Evolutionary conservation across 2,329 filamentous ascomycete genomes (phyloP), one percentile per base, ranked within the genome.

Genomic region (Sporothrix brunneoviolacea): DNA sequence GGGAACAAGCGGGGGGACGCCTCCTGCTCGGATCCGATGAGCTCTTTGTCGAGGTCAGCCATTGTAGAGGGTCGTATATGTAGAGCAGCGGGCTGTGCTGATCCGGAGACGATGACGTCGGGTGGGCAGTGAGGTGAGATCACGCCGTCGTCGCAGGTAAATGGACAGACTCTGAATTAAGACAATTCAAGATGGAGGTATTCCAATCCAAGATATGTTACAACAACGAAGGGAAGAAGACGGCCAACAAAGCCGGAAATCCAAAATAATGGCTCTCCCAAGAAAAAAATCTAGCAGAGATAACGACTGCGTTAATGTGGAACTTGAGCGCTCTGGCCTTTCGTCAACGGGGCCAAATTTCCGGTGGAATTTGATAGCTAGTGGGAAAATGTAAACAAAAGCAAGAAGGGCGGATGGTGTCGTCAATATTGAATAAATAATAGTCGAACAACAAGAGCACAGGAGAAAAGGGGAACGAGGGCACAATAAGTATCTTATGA

Each of bases 1-100:
- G 53, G 48, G 45, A 56, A 57, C 65, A 80, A 57, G 61, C 28
- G 10, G 47, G 54, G 49, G 38, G 59, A 56, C 64, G 80, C 80
- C 57, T 76, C 75, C 52, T 64, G 67, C 66, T 85, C 82, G 37
- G 76, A 76, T 30, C 65, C 68, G 55, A 69, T 64, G 59, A 84
- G 64, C 55, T 76, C 72, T 53, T 69, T 70, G 62, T 84, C 80
- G 58, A 79, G 68, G 54, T 70, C 68, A 62, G 82, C 70, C 67
- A 76, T 53, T 67, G 71, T 70, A 52, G 57, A 59, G 51, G 48
- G 22, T 37, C 27, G 36, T 21, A n/a, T n/a, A n/a, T n/a, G n/a
- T n/a, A n/a, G n/a, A n/a, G n/a, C n/a, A n/a, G n/a, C n/a, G 42
- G 28, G 35, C 28, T 44, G 40, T 16, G 18, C 3, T 16, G 36